Evolutionary conservation across 2,329 filamentous ascomycete genomes (phyloP).

Genomic region (Plectosphaerella sp.): DNA sequence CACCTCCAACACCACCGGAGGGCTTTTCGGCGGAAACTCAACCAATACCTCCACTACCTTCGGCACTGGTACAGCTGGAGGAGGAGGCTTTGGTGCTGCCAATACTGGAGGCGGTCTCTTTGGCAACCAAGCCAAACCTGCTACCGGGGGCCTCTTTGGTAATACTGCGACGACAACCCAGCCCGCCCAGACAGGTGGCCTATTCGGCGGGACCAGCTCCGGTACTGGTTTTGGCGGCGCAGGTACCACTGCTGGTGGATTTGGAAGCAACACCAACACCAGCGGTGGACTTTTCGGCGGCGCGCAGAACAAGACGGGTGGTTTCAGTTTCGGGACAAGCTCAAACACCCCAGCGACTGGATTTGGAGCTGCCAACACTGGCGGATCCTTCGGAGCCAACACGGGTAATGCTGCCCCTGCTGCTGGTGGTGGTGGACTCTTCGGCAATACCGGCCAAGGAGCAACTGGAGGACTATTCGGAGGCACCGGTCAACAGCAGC

Average conservation of each 20-base stretch:
- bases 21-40: conserved; percentile 33
- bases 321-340: conserved; percentile 37
- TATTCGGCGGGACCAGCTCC: conserved; percentile 20
- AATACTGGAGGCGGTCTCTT: conserved; percentile 14
- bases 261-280: conserved; percentile 23
- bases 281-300: conserved; percentile 11
- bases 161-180: conserved; percentile 7
- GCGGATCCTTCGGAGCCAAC: conserved; percentile 34
- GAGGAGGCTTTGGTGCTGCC: conserved; percentile 27
- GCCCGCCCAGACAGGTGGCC: conserved; percentile 11
- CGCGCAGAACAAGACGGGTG: conserved; percentile 31
- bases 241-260: conserved; percentile 14
- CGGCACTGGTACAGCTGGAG: conserved; percentile 17
- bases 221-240: conserved; percentile 9
- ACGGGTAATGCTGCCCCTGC: conserved; percentile 28
- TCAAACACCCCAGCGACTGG: conserved; percentile 17
- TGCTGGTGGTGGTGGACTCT: conserved; percentile 32
- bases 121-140: conserved; percentile 24
- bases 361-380: conserved; percentile 27
- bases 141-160: conserved; percentile 39
- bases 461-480: conserved; percentile 34
- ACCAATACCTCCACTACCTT: conserved; percentile 13
- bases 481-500: conserved; percentile 5
- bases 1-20: conserved; percentile 19
- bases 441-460: conserved; percentile 30